phyloP scores from a whole-genome alignment of 371 early-diverging fungal genomes.

The Fennellomyces sp. region DNA sequence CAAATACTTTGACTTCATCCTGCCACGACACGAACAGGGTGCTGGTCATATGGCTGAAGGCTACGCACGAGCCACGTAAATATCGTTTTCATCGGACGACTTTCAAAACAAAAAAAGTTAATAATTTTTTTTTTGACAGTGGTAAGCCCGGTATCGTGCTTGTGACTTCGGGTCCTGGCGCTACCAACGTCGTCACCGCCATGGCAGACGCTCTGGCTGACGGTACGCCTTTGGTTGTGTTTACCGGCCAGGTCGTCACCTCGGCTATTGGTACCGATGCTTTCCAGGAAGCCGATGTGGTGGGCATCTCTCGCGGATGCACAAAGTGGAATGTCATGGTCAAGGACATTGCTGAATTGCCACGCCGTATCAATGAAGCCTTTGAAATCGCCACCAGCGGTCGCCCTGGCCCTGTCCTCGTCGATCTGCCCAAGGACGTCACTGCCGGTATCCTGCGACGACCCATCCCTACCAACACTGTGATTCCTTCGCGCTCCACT shows the following conservation, averaged over 20 bases:
- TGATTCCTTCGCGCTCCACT: conserved; percentile 68
- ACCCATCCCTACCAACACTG: conserved; percentile 75
- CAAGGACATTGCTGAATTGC: conserved; percentile 93
- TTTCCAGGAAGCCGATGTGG: conserved; percentile 97
- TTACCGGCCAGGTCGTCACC: conserved; percentile 93
- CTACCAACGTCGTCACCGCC: conserved; percentile 96
- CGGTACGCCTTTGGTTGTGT: conserved; percentile 95
- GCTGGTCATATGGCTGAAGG: conserved; percentile 99
- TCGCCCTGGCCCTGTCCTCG: conserved; percentile 97
- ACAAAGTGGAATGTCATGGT: conserved; percentile 99
- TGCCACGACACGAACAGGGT: conserved; percentile 97
- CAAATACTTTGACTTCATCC: conserved; percentile 90
- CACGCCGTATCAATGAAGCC: conserved; percentile 96
- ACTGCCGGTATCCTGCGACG: conserved; percentile 88
- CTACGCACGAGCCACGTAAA: conserved; percentile 91
- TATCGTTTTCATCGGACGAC: conserved; percentile 7
- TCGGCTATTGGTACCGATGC: conserved; percentile 94
- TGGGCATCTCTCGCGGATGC: conserved; percentile 95
- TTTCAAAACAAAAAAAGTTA: background rate
- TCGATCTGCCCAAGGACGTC: conserved; percentile 97
- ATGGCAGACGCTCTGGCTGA: conserved; percentile 97
- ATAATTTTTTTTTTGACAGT: conserved; percentile 33
- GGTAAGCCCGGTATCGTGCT: conserved; percentile 95
- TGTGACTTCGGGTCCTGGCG: conserved; percentile 98
- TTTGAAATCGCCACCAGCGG: conserved; percentile 95